Percentiles rank a stretch among this genome's conserved stretches.
Conservation (phyloP, 2,329 filamentous ascomycete species). For the Diplocarpon mali region DNA sequence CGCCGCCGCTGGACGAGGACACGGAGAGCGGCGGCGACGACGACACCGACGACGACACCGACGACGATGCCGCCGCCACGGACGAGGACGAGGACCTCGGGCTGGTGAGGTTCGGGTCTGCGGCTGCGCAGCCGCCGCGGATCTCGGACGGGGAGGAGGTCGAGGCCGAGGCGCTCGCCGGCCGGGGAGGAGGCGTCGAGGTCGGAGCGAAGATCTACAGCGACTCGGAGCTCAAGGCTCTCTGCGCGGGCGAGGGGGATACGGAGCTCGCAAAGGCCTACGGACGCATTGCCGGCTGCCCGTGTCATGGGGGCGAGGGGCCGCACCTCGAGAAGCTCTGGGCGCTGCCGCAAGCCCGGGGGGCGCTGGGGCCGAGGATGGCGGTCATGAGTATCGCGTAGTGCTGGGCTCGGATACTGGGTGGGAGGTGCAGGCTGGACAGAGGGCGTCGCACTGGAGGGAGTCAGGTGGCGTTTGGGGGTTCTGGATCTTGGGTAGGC, state of each 20-base stretch:
- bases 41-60: slow-evolving; percentile 11
- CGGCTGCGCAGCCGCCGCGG: slow-evolving; percentile 12
- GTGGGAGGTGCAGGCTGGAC: too few species aligned
- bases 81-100: slow-evolving; percentile 13
- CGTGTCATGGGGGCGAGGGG: slow-evolving; percentile 14
- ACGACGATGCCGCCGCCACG: slow-evolving; percentile 8
- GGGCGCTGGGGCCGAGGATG: slow-evolving; percentile 2
- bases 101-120: slow-evolving; percentile 13
- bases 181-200: background rate
- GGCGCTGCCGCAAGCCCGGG: slow-evolving; percentile 13
- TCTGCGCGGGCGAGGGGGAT: slow-evolving; percentile 9
- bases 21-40: slow-evolving; percentile 6
- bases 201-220: slow-evolving; percentile 5
- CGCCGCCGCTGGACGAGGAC: slow-evolving; percentile 3
- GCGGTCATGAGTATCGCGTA: slow-evolving; percentile 6
- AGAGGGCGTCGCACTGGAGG: too few species aligned
- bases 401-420: too few species aligned
- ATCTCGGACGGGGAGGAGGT: slow-evolving; percentile 13
- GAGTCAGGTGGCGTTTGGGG: too few species aligned
- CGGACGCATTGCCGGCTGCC: slow-evolving; percentile 11
- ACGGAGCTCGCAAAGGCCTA: slow-evolving; percentile 13
- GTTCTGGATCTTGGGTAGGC: too few species aligned
- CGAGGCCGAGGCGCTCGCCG: background rate
- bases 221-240: slow-evolving; percentile 11
- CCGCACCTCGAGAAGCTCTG: slow-evolving; percentile 14